Percentiles rank a stretch among this genome's conserved stretches.
Conservation (phyloP, 2,329 filamentous ascomycete species). For the Alternaria ventricosa region DNA sequence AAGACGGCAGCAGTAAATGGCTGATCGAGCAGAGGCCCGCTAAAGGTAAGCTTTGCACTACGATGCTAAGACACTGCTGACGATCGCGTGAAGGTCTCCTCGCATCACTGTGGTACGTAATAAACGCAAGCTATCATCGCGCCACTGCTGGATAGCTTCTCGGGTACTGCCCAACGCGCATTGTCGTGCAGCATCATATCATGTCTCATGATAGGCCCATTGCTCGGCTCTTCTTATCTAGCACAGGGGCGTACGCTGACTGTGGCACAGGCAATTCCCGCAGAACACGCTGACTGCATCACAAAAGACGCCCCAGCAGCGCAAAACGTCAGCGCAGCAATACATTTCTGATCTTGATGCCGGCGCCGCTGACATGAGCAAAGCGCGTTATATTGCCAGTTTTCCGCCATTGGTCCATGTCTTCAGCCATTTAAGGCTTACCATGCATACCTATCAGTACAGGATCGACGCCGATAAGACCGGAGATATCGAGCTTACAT, state of each 20-base stretch:
- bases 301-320: conserved; percentile 23
- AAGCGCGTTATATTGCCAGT: conserved; percentile 23
- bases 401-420: conserved; percentile 42
- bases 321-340: conserved; percentile 31
- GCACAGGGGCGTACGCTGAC: conserved; percentile 12
- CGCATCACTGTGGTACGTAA: conserved; percentile 37
- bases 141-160: background rate
- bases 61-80: conserved; percentile 3
- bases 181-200: background rate
- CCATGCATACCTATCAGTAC: conserved; percentile 43
- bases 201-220: conserved; percentile 4
- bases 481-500: conserved; percentile 12
- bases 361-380: conserved; percentile 20
- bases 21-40: conserved; percentile 46
- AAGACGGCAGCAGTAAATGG: conserved; percentile 32
- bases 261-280: conserved; percentile 41
- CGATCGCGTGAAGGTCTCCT: conserved; percentile 23
- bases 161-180: background rate
- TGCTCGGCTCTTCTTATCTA: background rate
- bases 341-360: conserved; percentile 27
- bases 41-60: conserved; percentile 32
- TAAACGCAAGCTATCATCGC: background rate
- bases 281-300: conserved; percentile 28
- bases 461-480: conserved; percentile 19
- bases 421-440: conserved; percentile 45